Evolutionary conservation across 2,329 filamentous ascomycete genomes (phyloP).

Genomic region (Pestalotiopsis sp.): DNA sequence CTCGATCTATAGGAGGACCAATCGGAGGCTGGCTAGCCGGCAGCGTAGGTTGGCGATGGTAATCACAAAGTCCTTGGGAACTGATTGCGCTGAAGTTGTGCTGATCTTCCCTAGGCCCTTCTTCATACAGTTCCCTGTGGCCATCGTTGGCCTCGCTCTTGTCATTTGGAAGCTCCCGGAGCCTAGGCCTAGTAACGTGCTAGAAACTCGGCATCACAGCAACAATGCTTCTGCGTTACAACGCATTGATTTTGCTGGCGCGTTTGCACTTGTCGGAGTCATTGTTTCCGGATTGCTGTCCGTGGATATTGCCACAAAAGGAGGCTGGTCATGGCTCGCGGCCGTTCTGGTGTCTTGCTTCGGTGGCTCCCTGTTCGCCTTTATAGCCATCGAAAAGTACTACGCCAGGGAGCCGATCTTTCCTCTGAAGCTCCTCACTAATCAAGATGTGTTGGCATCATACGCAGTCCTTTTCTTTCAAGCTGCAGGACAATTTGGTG

Average conservation of each 20-base stretch:
- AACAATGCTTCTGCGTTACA: background rate
- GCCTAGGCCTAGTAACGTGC: background rate
- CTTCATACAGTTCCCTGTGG: background rate
- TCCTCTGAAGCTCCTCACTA: background rate
- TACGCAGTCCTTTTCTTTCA: background rate
- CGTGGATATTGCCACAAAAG: background rate
- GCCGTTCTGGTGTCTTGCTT: background rate
- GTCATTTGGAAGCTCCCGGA: background rate
- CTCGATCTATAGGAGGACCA: background rate
- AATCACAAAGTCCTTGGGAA: background rate
- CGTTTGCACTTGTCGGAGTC: background rate
- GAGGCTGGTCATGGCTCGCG: background rate
- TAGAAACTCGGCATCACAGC: background rate
- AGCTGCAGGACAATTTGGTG: background rate
- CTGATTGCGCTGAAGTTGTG: background rate
- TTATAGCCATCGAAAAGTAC: background rate
- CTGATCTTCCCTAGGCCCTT: background rate
- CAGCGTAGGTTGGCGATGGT: background rate
- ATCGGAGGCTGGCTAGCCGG: slow-evolving; percentile 1
- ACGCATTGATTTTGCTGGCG: background rate
- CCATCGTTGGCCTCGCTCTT: background rate
- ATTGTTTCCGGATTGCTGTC: background rate
- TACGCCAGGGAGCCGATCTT: background rate
- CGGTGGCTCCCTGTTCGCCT: background rate
- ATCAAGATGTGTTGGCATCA: background rate